These are phyloP conservation scores for Solanum rostratum DNA, from an alignment of 257 asterid species.

Conservation along the genomic window DNA sequence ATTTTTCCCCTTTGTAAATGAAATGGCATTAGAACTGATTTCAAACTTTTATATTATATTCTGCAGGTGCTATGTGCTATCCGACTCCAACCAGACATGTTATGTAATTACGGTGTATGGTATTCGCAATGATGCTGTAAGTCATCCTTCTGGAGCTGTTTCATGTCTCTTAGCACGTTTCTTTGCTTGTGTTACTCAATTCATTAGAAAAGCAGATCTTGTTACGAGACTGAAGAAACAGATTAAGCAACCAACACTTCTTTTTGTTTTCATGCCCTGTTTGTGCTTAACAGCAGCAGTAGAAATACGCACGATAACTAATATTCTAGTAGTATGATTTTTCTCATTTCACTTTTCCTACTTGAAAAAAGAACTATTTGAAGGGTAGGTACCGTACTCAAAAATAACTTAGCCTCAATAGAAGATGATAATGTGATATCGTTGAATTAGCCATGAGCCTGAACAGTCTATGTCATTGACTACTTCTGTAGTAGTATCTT, in stretches of 20 bases:
- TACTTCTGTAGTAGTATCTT: neutral
- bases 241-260: neutral
- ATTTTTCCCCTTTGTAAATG: neutral
- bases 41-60: neutral
- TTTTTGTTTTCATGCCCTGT: neutral
- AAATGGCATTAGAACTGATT: neutral
- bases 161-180: neutral
- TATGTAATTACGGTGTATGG: constrained; percentile 64
- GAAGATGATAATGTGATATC: neutral
- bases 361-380: neutral
- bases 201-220: neutral
- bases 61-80: constrained; percentile 69
- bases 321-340: neutral
- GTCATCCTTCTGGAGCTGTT: constrained; percentile 8
- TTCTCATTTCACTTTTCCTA: neutral
- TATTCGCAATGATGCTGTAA: constrained; percentile 56
- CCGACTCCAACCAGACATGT: constrained; percentile 68
- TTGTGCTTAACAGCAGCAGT: neutral
- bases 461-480: neutral
- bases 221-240: neutral
- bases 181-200: neutral
- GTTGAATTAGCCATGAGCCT: neutral
- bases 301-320: neutral
- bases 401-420: neutral
- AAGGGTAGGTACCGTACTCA: neutral